Evolutionary conservation across 345 rosid genomes (phyloP).

Genomic region (Rhizophora apiculata): DNA sequence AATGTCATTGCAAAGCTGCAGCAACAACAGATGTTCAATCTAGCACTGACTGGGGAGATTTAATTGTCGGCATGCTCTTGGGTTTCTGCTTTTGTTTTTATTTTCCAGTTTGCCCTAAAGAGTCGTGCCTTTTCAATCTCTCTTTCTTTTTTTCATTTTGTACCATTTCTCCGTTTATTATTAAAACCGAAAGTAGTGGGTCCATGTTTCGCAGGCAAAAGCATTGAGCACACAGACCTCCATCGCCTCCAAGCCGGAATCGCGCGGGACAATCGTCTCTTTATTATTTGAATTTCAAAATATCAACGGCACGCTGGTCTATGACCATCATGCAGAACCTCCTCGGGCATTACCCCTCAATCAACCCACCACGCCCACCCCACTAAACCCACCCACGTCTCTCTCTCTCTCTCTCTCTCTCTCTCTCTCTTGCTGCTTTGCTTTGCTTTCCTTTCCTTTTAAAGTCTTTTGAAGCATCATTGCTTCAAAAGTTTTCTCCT

Average conservation of each 20-base stretch:
- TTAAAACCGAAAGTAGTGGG: slow-evolving; percentile 8
- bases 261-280: slow-evolving; percentile 38
- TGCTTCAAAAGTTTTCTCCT: not conserved
- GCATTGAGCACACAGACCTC: not conserved
- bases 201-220: not conserved
- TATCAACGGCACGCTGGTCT: slow-evolving; percentile 25
- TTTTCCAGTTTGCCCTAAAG: slow-evolving; percentile 10
- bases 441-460: not conserved
- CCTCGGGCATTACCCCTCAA: not conserved
- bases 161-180: not conserved
- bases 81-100: slow-evolving; percentile 3
- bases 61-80: slow-evolving; percentile 28
- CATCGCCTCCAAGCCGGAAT: not conserved
- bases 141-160: not conserved
- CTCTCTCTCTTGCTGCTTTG: too few relatives aligned
- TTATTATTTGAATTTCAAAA: slow-evolving; percentile 45
- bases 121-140: slow-evolving; percentile 26
- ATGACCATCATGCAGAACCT: not conserved
- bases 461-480: not conserved
- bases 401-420: slow-evolving; percentile 5
- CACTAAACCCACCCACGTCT: slow-evolving; percentile 6
- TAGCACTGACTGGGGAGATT: slow-evolving; percentile 19
- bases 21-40: slow-evolving; percentile 9
- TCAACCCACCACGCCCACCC: slow-evolving; percentile 16
- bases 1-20: not conserved